Evolutionary conservation across 192 early-diverging fungal species (phyloP).

Genomic region (Podila epigama): DNA sequence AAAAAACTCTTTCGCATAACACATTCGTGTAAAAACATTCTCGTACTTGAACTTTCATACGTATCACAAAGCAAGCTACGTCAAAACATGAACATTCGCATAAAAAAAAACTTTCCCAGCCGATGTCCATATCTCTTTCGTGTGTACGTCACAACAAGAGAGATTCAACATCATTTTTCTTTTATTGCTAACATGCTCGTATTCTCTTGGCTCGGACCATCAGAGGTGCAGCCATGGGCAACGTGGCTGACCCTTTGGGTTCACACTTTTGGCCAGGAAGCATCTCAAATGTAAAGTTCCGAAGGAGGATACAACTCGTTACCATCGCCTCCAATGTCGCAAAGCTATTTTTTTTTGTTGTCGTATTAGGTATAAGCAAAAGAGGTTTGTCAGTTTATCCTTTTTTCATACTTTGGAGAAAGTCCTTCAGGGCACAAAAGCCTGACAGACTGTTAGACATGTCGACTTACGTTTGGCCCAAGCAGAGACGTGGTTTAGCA

Average conservation of each 20-base stretch:
- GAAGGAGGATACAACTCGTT: neutral
- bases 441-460: neutral
- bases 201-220: conserved; percentile 4
- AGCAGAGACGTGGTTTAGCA: conserved; percentile 49
- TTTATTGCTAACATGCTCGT: neutral
- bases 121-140: no score
- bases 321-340: conserved; percentile 20
- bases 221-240: conserved; percentile 30
- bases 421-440: neutral
- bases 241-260: neutral
- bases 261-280: neutral
- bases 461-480: conserved; percentile 4
- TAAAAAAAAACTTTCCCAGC: conserved; percentile 9
- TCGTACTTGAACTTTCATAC: no score
- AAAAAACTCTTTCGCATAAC: no score
- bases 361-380: neutral
- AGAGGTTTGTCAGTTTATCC: neutral
- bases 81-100: no score
- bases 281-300: conserved; percentile 24
- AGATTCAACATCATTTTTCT: no score
- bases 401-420: neutral
- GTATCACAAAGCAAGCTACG: no score
- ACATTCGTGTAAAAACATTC: no score
- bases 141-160: no score
- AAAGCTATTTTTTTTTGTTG: conserved; percentile 16